phyloP scores from a whole-genome alignment of 2,329 filamentous ascomycete species.

The Clarireedia hainanense region DNA sequence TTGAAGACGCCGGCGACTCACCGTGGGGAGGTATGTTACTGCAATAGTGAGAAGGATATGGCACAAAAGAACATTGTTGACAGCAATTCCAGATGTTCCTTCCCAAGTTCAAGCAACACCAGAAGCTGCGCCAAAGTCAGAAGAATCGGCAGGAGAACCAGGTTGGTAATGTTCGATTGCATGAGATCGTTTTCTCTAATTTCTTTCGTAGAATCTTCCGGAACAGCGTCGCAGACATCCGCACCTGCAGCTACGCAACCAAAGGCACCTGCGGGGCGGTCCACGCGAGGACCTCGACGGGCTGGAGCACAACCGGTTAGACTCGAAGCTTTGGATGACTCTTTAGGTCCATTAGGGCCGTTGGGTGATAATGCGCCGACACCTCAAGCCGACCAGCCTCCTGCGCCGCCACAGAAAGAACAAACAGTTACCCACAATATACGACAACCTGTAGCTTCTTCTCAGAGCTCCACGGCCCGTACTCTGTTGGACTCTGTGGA shows the following conservation, averaged over 20 bases:
- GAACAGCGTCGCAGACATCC: conserved; percentile 13
- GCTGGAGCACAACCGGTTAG: conserved; percentile 69
- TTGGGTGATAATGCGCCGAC: conserved; percentile 41
- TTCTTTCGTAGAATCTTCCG: conserved; percentile 15
- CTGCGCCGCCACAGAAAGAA: conserved; percentile 63
- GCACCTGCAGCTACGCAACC: conserved; percentile 3
- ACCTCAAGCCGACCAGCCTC: conserved; percentile 46
- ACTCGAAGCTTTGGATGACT: conserved; percentile 67
- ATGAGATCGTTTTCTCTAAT: not conserved
- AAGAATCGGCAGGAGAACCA: conserved; percentile 21
- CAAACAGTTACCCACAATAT: conserved; percentile 53
- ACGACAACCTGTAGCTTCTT: conserved; percentile 33
- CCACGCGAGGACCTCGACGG: conserved; percentile 39
- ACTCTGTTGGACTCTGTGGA: conserved; percentile 58
- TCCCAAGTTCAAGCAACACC: conserved; percentile 31
- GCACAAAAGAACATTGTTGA: conserved; percentile 9
- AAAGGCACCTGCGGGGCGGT: conserved; percentile 22
- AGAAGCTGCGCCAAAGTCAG: conserved; percentile 16
- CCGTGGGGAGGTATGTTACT: conserved; percentile 37
- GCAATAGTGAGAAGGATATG: not conserved
- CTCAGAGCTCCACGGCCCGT: conserved; percentile 37
- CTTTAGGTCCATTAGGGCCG: conserved; percentile 69
- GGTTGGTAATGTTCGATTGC: not conserved
- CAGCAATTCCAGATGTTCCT: conserved; percentile 32
- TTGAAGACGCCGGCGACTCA: conserved; percentile 37